Evolutionary conservation across 306 rosid species (phyloP), one percentile per base, ranked within the genome.

Genomic region (Abrus precatorius): DNA sequence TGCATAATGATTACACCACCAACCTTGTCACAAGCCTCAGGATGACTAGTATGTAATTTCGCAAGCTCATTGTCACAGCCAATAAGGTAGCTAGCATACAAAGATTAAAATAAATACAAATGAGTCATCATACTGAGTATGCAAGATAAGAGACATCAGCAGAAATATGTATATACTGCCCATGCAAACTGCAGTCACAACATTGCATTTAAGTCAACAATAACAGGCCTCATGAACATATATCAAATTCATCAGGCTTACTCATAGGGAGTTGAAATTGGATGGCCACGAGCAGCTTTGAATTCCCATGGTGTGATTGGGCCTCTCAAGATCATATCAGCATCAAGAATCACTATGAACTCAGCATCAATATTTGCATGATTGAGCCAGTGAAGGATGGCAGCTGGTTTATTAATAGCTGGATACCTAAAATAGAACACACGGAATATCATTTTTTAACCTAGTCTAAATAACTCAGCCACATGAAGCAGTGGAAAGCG

Each of bases 1-100:
- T 95, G 99, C 99, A 95, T 95, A 82, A 95, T 85, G 79, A 95
- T 95, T 48, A 95, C 98, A 81, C 99, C 99, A 28, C 98, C 99
- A 78, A 95, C 99, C 88, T 90, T 95, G 87, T 95, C 98, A 50
- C 99, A 95, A 30, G 97, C 98, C 80, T 95, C 97, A 0, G 99
- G 99, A 93, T 95, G 96, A 76, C 91, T 77, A 27, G 99, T 95
- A 59, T 95, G 99, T 47, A 95, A 91, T 76, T 87, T 90, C 7
- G 98, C 99, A 3, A 95, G 98, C 79, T 88, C 97, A 76, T 95
- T 95, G 87, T 93, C 91, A 79, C 99, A 95, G 68, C 98, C 99
- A 76, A 95, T 90, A 59, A 95, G 99, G 84, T 95, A 95, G 69
- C 99, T 95, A 83, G 75, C 76, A 87, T 66, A 49, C 13, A 80